Percentiles rank a stretch among this genome's conserved stretches.
Evolutionary conservation across 805 yeast species (phyloP).

Genomic region (Yueomyces sinensis): DNA sequence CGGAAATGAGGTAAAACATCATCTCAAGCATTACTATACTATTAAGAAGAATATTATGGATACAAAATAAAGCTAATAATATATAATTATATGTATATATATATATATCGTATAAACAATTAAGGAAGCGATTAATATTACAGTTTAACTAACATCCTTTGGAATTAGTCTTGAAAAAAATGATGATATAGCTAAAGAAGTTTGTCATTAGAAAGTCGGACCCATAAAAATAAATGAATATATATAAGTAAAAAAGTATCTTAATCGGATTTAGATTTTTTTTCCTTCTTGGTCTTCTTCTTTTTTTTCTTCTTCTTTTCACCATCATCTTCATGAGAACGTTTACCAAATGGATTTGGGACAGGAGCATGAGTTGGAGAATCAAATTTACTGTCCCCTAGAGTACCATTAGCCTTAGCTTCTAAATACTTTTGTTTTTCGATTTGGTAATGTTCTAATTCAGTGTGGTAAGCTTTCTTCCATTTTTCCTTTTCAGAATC

Average conservation of each 20-base stretch:
- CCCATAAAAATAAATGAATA: background rate
- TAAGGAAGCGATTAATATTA: no score
- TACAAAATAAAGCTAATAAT: no score
- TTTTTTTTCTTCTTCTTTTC: conserved; percentile 32
- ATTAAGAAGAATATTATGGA: no score
- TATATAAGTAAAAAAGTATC: background rate
- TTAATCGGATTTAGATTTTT: background rate
- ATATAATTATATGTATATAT: no score
- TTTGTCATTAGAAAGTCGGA: no score
- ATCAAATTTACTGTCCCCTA: conserved; percentile 9
- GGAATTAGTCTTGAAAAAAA: no score
- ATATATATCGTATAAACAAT: no score
- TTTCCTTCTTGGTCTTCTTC: conserved; percentile 34
- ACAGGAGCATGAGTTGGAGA: conserved; percentile 29
- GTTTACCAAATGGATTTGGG: conserved; percentile 28
- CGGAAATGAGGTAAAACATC: no score
- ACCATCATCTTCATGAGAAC: conserved; percentile 24
- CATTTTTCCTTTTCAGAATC: conserved; percentile 61
- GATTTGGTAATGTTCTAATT: conserved; percentile 31
- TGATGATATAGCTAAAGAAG: no score
- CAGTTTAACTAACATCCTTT: no score
- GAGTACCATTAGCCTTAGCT: conserved; percentile 30
- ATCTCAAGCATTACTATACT: no score
- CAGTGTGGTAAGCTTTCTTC: conserved; percentile 41
- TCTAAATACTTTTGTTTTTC: conserved; percentile 35